Conservation (phyloP, 306 rosid species). For the Prunus padus region DNA sequence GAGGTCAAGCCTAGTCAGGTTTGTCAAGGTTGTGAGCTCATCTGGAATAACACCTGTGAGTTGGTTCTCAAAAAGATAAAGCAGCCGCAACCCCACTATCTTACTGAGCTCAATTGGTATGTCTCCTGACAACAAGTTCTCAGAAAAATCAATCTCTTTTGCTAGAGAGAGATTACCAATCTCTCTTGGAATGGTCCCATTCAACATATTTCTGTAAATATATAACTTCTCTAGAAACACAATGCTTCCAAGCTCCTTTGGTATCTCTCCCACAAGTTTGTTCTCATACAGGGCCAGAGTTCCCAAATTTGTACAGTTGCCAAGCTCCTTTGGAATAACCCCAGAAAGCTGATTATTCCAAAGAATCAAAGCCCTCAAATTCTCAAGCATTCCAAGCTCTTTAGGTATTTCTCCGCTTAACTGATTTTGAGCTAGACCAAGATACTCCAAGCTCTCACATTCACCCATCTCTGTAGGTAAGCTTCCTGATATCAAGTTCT, state of each 20-base stretch:
- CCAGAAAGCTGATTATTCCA: conserved; percentile 61
- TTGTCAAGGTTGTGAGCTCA: conserved; percentile 53
- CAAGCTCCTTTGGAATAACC: conserved; percentile 65
- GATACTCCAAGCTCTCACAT: conserved; percentile 48
- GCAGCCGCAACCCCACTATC: conserved; percentile 51
- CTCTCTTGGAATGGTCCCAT: conserved; percentile 76
- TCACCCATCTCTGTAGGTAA: conserved; percentile 66
- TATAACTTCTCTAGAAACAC: conserved; percentile 47
- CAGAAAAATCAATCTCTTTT: conserved; percentile 64
- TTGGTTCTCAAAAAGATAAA: conserved; percentile 72
- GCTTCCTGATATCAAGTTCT: conserved; percentile 62
- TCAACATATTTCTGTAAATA: conserved; percentile 63
- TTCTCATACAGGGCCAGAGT: conserved; percentile 65
- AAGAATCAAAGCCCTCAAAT: conserved; percentile 44
- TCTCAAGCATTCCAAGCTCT: conserved; percentile 68
- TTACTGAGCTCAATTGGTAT: conserved; percentile 66
- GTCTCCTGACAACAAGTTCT: conserved; percentile 56
- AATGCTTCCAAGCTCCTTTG: conserved; percentile 64
- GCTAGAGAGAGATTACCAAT: conserved; percentile 74
- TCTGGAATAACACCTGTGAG: conserved; percentile 65
- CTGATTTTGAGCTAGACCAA: conserved; percentile 80
- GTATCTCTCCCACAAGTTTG: conserved; percentile 58
- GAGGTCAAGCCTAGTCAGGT: conserved; percentile 66
- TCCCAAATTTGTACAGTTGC: conserved; percentile 55
- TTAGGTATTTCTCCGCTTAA: conserved; percentile 62